Evolutionary conservation across 108 stramenopile species (phyloP).

Genomic region (Cyclotella cryptica): DNA sequence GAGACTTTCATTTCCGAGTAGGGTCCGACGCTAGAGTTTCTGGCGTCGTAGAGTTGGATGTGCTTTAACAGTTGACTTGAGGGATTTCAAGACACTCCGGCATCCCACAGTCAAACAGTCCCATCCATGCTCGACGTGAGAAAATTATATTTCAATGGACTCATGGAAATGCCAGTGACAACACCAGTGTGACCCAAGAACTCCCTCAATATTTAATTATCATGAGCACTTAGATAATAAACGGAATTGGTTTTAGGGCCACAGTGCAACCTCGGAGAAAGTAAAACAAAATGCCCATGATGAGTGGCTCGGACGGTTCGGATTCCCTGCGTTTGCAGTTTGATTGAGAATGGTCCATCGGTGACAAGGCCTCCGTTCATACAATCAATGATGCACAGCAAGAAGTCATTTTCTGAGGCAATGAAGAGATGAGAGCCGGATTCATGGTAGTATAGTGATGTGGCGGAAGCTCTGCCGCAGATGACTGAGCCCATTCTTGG

Average conservation of each 20-base stretch:
- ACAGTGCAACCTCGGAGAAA: constrained; percentile 47
- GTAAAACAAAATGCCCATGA: constrained; percentile 74
- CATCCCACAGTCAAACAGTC: constrained; percentile 82
- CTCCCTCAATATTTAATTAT: constrained; percentile 84
- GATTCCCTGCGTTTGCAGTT: constrained; percentile 69
- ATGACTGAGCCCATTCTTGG: constrained; percentile 71
- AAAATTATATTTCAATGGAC: constrained; percentile 84
- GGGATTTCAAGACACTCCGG: constrained; percentile 66
- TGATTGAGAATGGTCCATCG: constrained; percentile 55
- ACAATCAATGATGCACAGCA: constrained; percentile 69
- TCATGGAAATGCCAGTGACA: constrained; percentile 65
- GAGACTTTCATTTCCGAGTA: constrained; percentile 81
- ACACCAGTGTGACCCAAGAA: constrained; percentile 77
- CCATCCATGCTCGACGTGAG: constrained; percentile 68
- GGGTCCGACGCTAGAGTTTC: constrained; percentile 78
- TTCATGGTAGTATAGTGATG: constrained; percentile 72
- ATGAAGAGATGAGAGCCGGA: constrained; percentile 78
- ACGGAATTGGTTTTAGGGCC: constrained; percentile 47
- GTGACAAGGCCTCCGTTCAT: constrained; percentile 46
- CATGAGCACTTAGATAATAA: constrained; percentile 73
- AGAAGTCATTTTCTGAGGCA: constrained; percentile 67
- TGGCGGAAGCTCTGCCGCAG: constrained; percentile 55
- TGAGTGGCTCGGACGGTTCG: constrained; percentile 64
- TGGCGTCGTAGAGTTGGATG: constrained; percentile 84
- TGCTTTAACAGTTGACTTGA: constrained; percentile 66